Evolutionary conservation across 371 early-diverging fungal species (phyloP).

Genomic region (Zopfochytrium polystomum): DNA sequence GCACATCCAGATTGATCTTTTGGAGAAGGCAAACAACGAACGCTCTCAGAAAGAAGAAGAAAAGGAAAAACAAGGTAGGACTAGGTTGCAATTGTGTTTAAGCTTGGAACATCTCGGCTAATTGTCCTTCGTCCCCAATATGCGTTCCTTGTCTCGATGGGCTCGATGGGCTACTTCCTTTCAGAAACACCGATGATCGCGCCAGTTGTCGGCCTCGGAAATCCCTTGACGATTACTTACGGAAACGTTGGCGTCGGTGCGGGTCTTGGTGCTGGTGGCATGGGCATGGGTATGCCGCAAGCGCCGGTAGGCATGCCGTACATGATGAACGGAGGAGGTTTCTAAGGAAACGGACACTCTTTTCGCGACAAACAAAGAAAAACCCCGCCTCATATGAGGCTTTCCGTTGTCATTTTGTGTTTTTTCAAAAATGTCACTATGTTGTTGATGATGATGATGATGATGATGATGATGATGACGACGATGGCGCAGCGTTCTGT

Average conservation of each 20-base stretch:
- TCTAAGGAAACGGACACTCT: too few relatives aligned
- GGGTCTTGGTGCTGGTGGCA: not conserved
- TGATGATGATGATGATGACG: too few relatives aligned
- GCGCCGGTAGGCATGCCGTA: constrained; percentile 2
- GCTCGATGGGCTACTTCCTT: too few relatives aligned
- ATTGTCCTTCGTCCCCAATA: not conserved
- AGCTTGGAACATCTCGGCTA: not conserved
- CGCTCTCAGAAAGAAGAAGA: constrained; percentile 49
- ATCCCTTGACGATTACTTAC: constrained; percentile 65
- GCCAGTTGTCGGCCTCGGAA: constrained; percentile 55
- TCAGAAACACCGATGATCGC: constrained; percentile 38
- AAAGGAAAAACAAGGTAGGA: constrained; percentile 51
- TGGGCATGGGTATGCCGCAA: constrained; percentile 16
- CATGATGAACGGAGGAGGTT: not conserved
- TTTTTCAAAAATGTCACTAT: too few relatives aligned
- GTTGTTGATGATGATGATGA: too few relatives aligned
- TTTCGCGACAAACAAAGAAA: too few relatives aligned
- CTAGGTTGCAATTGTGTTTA: constrained; percentile 8
- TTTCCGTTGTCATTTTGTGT: too few relatives aligned
- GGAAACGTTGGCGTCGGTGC: too few relatives aligned
- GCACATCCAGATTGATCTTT: constrained; percentile 42
- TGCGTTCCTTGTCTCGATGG: not conserved
- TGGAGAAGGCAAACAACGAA: constrained; percentile 54
- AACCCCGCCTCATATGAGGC: too few relatives aligned
- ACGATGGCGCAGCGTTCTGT: too few relatives aligned